phyloP scores from a whole-genome alignment of 148 eudicot species.

The Drosera capensis region DNA sequence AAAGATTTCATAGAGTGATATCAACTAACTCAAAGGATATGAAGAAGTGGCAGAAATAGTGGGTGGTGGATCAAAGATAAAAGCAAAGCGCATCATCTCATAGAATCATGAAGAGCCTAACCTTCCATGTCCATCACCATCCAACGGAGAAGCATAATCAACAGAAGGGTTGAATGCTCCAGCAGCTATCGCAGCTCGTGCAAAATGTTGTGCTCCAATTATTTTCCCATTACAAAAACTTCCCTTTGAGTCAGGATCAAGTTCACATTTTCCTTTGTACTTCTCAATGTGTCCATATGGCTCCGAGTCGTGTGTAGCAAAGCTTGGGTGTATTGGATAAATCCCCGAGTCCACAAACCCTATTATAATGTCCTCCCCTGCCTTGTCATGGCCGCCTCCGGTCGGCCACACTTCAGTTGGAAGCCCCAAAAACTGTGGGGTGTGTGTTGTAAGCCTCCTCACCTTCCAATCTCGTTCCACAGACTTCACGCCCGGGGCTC shows the following conservation, averaged over 20 bases:
- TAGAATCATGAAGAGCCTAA: slow-evolving; percentile 13
- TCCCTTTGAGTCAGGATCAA: slow-evolving; percentile 51
- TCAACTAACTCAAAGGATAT: no score
- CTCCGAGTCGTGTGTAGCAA: slow-evolving; percentile 44
- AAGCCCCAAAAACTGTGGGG: slow-evolving; percentile 93
- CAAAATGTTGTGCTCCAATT: slow-evolving; percentile 97
- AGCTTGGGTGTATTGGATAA: slow-evolving; percentile 80
- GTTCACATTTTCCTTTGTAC: slow-evolving; percentile 88
- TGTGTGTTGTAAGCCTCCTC: slow-evolving; percentile 84
- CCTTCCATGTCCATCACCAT: slow-evolving; percentile 99
- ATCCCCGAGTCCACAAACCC: slow-evolving; percentile 95
- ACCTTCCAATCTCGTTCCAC: slow-evolving; percentile 97
- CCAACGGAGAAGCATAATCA: slow-evolving; percentile 90
- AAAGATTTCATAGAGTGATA: no score
- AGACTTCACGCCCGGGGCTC: slow-evolving; percentile 79
- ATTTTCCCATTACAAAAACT: slow-evolving; percentile 91
- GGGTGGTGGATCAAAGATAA: no score
- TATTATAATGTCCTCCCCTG: slow-evolving; percentile 87
- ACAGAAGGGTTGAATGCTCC: slow-evolving; percentile 76
- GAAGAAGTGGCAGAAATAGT: no score
- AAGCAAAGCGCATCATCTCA: background rate
- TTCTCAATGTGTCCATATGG: slow-evolving; percentile 76
- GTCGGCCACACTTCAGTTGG: slow-evolving; percentile 99
- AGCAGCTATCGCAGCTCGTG: slow-evolving; percentile 84
- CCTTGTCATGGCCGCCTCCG: slow-evolving; percentile 79